Percentiles rank a stretch among this genome's conserved stretches.
These are phyloP conservation scores for Cerioporus squamosus DNA, from an alignment of 1,284 basidiomycete species.

Conservation along the genomic window DNA sequence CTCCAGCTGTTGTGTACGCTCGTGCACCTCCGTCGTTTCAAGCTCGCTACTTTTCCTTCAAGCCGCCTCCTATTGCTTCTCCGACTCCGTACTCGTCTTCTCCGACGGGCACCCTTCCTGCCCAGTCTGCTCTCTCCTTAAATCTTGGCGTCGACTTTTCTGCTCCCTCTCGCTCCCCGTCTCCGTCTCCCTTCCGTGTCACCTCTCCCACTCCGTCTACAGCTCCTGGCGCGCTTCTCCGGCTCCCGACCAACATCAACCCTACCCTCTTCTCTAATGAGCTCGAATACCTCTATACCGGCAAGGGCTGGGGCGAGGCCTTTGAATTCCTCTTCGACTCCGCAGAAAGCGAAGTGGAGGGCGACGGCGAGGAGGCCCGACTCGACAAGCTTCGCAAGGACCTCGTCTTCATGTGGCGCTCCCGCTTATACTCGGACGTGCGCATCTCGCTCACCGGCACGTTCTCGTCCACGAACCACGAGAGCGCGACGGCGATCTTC, in stretches of 20 bases:
- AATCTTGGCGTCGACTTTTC: constrained; percentile 51
- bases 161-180: constrained; percentile 57
- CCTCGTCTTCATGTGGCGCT: constrained; percentile 95
- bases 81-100: constrained; percentile 62
- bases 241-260: constrained; percentile 70
- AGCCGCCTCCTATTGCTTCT: constrained; percentile 57
- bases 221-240: constrained; percentile 46
- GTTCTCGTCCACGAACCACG: constrained; percentile 63
- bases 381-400: constrained; percentile 90
- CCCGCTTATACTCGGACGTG: constrained; percentile 89
- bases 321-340: constrained; percentile 90
- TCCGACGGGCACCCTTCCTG: constrained; percentile 52
- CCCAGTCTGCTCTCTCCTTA: constrained; percentile 67
- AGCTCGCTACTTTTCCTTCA: constrained; percentile 80
- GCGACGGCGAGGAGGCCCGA: constrained; percentile 69
- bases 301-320: constrained; percentile 84
- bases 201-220: constrained; percentile 51
- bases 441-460: constrained; percentile 76
- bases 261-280: constrained; percentile 83
- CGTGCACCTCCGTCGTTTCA: constrained; percentile 89
- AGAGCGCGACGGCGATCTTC: constrained; percentile 80
- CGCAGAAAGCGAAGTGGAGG: constrained; percentile 54
- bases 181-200: constrained; percentile 48
- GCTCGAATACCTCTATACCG: constrained; percentile 90
- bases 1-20: constrained; percentile 88